Conservation (phyloP, 768 basidiomycete species). For the Leccinellum luteum region DNA sequence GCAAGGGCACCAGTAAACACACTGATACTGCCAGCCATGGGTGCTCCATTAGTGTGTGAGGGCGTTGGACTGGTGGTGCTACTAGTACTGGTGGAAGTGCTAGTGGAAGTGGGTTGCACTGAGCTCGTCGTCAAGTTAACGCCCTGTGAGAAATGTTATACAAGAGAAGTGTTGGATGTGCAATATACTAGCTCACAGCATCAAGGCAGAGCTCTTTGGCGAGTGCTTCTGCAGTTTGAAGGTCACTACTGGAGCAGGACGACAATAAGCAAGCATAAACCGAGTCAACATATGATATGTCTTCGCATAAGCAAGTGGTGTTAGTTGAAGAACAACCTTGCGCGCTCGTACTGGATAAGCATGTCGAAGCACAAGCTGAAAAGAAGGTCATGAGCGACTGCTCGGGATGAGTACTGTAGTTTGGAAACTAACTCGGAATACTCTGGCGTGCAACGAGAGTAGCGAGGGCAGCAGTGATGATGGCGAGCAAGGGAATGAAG, state of each 20-base stretch:
- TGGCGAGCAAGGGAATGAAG: conserved; percentile 12
- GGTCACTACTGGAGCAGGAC: conserved; percentile 48
- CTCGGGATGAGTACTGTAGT: not conserved
- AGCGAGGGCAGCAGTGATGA: conserved; percentile 16
- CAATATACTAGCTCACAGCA: conserved; percentile 40
- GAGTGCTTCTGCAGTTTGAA: conserved; percentile 38
- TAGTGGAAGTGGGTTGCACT: not conserved
- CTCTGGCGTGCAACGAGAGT: conserved; percentile 18
- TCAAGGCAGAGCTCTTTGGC: conserved; percentile 44
- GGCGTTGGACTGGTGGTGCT: not conserved
- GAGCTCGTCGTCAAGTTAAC: conserved; percentile 44
- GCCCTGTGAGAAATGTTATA: conserved; percentile 37
- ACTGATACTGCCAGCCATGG: conserved; percentile 5
- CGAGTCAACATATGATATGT: conserved; percentile 40
- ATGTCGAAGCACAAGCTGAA: conserved; percentile 51
- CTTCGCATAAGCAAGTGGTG: conserved; percentile 57
- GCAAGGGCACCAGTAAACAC: conserved; percentile 10
- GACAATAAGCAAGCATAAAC: conserved; percentile 48
- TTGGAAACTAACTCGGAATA: conserved; percentile 21
- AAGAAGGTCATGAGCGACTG: not conserved
- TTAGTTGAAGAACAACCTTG: conserved; percentile 49
- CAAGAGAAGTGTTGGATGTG: not conserved
- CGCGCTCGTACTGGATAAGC: conserved; percentile 43
- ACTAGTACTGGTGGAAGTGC: not conserved
- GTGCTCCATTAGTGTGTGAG: conserved; percentile 5